A percentile compares a stretch with the other conserved stretches of the same genome.
Conservation (phyloP, 2,329 filamentous ascomycete species). For the Alternaria longipes region DNA sequence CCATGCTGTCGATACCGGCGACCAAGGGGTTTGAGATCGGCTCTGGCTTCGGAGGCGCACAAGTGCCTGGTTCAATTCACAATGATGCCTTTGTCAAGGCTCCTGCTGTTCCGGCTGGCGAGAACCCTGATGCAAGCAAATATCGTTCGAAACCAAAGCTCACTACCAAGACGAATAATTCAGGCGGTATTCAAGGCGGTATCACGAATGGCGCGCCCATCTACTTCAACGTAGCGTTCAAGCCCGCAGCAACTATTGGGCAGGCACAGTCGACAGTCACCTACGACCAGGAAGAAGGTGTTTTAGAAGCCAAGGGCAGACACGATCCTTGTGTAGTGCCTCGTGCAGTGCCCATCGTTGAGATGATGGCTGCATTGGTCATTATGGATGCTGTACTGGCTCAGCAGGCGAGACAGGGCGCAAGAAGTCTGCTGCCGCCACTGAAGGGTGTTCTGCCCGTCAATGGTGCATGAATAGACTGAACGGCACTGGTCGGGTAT, state of each 20-base stretch:
- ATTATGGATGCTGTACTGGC: slow-evolving; percentile 87
- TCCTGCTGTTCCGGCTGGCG: slow-evolving; percentile 57
- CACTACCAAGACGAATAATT: slow-evolving; percentile 92
- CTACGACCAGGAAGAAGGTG: slow-evolving; percentile 79
- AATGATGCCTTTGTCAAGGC: slow-evolving; percentile 85
- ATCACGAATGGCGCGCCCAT: slow-evolving; percentile 93
- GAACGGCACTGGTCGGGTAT: background rate
- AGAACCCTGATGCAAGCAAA: slow-evolving; percentile 54
- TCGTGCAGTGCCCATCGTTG: slow-evolving; percentile 85
- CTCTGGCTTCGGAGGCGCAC: slow-evolving; percentile 87
- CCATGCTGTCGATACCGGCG: slow-evolving; percentile 93
- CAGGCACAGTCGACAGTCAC: slow-evolving; percentile 84
- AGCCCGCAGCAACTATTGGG: slow-evolving; percentile 92
- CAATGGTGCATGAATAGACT: slow-evolving; percentile 15
- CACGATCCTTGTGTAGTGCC: slow-evolving; percentile 95
- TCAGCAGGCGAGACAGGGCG: slow-evolving; percentile 70
- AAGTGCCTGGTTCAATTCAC: slow-evolving; percentile 87
- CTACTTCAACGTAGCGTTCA: slow-evolving; percentile 96
- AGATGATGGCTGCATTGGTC: slow-evolving; percentile 89
- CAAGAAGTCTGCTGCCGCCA: slow-evolving; percentile 49
- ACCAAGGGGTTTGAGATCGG: slow-evolving; percentile 97
- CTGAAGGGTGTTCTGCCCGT: slow-evolving; percentile 51
- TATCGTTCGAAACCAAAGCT: slow-evolving; percentile 64
- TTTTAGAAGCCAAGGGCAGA: slow-evolving; percentile 87
- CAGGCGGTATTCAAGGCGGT: slow-evolving; percentile 92